A percentile compares a stretch with the other conserved stretches of the same genome.
Conservation (phyloP, 208 protist genomes). For the Acanthamoeba castellanii region DNA sequence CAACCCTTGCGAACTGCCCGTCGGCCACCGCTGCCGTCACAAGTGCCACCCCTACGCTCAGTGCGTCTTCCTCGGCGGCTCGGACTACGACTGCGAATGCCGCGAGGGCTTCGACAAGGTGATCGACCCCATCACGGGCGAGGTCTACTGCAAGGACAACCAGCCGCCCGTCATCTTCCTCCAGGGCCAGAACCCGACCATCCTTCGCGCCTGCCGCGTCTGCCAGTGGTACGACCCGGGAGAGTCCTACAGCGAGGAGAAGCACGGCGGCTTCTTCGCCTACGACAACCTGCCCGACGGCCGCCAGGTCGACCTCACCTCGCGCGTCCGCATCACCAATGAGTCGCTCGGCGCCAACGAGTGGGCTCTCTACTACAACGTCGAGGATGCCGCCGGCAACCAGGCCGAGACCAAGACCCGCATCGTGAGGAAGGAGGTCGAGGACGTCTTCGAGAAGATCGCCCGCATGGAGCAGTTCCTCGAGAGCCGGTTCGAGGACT, state of each 20-base stretch:
- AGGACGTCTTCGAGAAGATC: slow-evolving; percentile 38
- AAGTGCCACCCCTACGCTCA: slow-evolving; percentile 45
- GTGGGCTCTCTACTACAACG: neutral
- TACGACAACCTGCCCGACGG: slow-evolving; percentile 45
- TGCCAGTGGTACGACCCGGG: neutral
- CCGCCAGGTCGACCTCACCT: slow-evolving; percentile 11
- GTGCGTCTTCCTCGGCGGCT: slow-evolving; percentile 18
- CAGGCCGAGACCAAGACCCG: neutral
- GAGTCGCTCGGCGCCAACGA: neutral
- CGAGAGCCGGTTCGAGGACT: neutral
- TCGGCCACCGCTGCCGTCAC: slow-evolving; percentile 38
- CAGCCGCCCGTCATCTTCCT: slow-evolving; percentile 35
- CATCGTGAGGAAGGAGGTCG: slow-evolving; percentile 22
- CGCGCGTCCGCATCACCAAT: neutral
- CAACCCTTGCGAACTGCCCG: slow-evolving; percentile 53
- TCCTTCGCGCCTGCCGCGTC: slow-evolving; percentile 39
- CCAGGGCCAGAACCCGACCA: neutral
- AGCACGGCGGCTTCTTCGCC: slow-evolving; percentile 51
- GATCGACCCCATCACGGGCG: neutral
- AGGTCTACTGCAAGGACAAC: slow-evolving; percentile 32
- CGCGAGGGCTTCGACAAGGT: slow-evolving; percentile 34
- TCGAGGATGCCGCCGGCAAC: slow-evolving; percentile 47
- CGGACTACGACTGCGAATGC: slow-evolving; percentile 24
- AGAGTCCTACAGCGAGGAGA: slow-evolving; percentile 9
- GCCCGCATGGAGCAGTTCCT: slow-evolving; percentile 22